These are phyloP conservation scores for Ogataea zsoltii DNA, from an alignment of 805 yeast species.

Conservation along the genomic window DNA sequence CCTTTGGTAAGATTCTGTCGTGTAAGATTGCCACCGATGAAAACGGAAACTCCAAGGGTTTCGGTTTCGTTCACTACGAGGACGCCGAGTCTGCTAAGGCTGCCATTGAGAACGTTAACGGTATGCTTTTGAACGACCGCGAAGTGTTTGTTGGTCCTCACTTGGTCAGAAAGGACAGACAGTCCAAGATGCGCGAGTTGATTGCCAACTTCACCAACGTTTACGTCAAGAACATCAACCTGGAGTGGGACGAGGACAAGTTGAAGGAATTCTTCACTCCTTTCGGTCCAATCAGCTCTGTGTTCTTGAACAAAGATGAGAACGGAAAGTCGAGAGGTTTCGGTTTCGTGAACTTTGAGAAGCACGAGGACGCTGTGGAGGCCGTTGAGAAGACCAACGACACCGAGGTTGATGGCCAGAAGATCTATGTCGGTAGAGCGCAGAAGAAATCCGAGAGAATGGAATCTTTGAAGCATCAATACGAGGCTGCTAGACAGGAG, in stretches of 20 bases:
- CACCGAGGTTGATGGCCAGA: constrained; percentile 80
- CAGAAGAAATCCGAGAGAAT: constrained; percentile 98
- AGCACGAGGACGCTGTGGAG: constrained; percentile 83
- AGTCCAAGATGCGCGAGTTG: constrained; percentile 85
- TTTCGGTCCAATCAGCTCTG: constrained; percentile 81
- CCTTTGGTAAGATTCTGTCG: constrained; percentile 93
- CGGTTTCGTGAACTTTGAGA: constrained; percentile 90
- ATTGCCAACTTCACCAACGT: constrained; percentile 94
- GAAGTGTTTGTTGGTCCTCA: constrained; percentile 96
- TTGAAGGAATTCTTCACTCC: constrained; percentile 70
- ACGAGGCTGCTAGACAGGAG: constrained; percentile 90
- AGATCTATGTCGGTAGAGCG: constrained; percentile 95
- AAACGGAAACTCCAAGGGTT: constrained; percentile 88
- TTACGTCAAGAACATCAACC: constrained; percentile 85
- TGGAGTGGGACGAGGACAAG: constrained; percentile 68
- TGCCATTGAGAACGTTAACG: constrained; percentile 96
- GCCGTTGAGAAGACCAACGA: constrained; percentile 94
- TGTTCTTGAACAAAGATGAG: constrained; percentile 73
- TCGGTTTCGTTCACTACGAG: constrained; percentile 97
- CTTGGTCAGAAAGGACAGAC: constrained; percentile 89
- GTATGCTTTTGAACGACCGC: constrained; percentile 95
- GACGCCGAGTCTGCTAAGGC: constrained; percentile 88
- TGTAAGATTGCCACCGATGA: constrained; percentile 97
- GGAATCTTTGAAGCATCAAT: constrained; percentile 92
- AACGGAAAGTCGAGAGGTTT: constrained; percentile 94